Evolutionary conservation across 169 alveolate genomes (phyloP).

Genomic region (Cryptosporidium andersoni): DNA sequence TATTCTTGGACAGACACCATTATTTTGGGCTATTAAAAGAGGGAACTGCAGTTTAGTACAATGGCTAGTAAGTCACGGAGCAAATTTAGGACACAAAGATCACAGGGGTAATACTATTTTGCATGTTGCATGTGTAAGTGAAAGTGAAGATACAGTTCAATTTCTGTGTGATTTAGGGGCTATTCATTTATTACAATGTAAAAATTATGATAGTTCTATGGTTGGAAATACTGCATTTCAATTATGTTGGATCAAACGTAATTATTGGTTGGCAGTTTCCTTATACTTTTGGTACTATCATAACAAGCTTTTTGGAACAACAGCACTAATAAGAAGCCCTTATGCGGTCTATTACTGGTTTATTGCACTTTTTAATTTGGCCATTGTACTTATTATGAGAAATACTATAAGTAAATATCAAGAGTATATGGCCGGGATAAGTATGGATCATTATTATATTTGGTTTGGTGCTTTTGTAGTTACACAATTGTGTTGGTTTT

Average conservation of each 20-base stretch:
- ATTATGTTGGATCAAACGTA: conserved; percentile 54
- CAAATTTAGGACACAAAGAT: conserved; percentile 82
- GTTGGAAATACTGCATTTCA: conserved; percentile 68
- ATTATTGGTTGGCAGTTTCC: conserved; percentile 64
- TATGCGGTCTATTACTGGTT: conserved; percentile 80
- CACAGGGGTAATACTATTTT: conserved; percentile 73
- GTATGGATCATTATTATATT: conserved; percentile 7
- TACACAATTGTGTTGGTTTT: conserved; percentile 43
- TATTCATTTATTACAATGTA: conserved; percentile 55
- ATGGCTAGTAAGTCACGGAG: conserved; percentile 87
- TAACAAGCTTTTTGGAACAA: conserved; percentile 74
- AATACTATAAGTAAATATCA: conserved; percentile 35
- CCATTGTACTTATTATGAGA: conserved; percentile 60
- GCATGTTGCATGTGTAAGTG: conserved; percentile 74
- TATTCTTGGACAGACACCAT: conserved; percentile 85
- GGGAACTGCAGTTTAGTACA: conserved; percentile 84
- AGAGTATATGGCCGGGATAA: conserved; percentile 34
- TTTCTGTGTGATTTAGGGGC: conserved; percentile 73
- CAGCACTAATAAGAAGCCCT: conserved; percentile 73
- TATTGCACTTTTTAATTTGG: conserved; percentile 74
- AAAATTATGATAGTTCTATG: conserved; percentile 72
- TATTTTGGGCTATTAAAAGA: conserved; percentile 85
- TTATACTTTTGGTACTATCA: conserved; percentile 73
- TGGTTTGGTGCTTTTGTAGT: conserved; percentile 37
- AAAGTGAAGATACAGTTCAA: conserved; percentile 63